Evolutionary conservation across 495 filamentous ascomycete species (phyloP).

Genomic region (Podospora sp.): DNA sequence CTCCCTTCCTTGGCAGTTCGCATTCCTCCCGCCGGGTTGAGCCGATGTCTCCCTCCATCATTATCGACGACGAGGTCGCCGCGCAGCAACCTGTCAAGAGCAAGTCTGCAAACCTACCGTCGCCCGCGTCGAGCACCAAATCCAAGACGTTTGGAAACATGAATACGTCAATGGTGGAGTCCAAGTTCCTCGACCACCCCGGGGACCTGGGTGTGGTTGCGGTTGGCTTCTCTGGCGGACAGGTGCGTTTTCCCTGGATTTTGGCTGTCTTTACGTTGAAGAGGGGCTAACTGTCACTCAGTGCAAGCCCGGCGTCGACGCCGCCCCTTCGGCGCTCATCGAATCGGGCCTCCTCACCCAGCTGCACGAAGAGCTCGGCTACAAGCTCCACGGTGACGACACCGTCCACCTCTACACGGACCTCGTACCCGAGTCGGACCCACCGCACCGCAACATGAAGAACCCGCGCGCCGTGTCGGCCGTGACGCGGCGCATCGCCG

Average conservation of each 20-base stretch:
- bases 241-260: slow-evolving; percentile 58
- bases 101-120: background rate
- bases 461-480: slow-evolving; percentile 84
- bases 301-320: slow-evolving; percentile 92
- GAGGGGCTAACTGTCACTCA: slow-evolving; percentile 40
- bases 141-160: slow-evolving; percentile 34
- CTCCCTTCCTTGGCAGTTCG: background rate
- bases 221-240: slow-evolving; percentile 95
- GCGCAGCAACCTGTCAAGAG: slow-evolving; percentile 11
- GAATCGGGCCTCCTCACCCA: slow-evolving; percentile 84
- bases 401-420: slow-evolving; percentile 81
- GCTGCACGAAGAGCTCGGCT: slow-evolving; percentile 81
- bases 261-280: background rate
- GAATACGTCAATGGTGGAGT: slow-evolving; percentile 69
- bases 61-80: slow-evolving; percentile 22
- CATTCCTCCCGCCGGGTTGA: background rate
- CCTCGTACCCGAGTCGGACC: slow-evolving; percentile 71
- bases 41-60: slow-evolving; percentile 24
- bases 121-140: slow-evolving; percentile 17
- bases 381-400: slow-evolving; percentile 83
- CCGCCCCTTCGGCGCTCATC: slow-evolving; percentile 88
- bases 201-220: slow-evolving; percentile 88
- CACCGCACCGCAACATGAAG: slow-evolving; percentile 87
- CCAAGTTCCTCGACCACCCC: slow-evolving; percentile 78
- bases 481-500: slow-evolving; percentile 77